These are phyloP conservation scores for Juncus inflexus DNA, from an alignment of 176 grass and related monocot species.

Conservation along the genomic window DNA sequence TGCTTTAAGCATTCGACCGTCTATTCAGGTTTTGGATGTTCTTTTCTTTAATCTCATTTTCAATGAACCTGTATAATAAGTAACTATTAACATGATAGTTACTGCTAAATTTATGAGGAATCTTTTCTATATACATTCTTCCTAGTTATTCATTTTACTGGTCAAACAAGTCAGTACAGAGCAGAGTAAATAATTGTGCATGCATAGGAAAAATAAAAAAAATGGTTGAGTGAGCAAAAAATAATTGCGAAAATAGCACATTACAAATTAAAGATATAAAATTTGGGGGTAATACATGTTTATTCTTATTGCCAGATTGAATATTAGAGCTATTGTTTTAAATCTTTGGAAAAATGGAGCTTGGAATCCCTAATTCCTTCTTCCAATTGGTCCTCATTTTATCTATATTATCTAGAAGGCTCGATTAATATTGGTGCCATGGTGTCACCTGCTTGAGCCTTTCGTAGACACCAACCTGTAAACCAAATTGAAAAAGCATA, in stretches of 20 bases:
- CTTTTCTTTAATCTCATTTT: slow-evolving; percentile 10
- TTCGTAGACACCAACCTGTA: slow-evolving; percentile 20
- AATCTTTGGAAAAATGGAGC: too few relatives aligned
- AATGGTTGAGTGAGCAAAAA: too few relatives aligned
- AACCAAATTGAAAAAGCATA: neutral
- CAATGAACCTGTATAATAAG: slow-evolving; percentile 24
- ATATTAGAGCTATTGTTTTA: too few relatives aligned
- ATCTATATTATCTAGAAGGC: neutral
- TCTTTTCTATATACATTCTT: too few relatives aligned
- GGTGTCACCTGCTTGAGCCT: slow-evolving; percentile 4
- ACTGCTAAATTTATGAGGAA: neutral
- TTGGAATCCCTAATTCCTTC: neutral
- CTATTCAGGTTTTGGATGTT: neutral
- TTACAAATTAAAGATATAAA: too few relatives aligned
- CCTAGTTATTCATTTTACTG: too few relatives aligned
- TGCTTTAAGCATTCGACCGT: neutral
- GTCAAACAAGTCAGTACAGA: too few relatives aligned
- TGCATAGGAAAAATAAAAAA: too few relatives aligned
- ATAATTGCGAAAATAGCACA: too few relatives aligned
- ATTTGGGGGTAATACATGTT: too few relatives aligned
- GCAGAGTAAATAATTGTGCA: too few relatives aligned
- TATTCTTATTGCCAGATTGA: too few relatives aligned
- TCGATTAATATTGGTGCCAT: slow-evolving; percentile 14
- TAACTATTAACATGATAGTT: slow-evolving; percentile 3
- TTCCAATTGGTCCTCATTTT: neutral